A percentile compares a stretch with the other conserved stretches of the same genome.
phyloP scores from a whole-genome alignment of 805 yeast species.

The Candida parachauliodes region DNA sequence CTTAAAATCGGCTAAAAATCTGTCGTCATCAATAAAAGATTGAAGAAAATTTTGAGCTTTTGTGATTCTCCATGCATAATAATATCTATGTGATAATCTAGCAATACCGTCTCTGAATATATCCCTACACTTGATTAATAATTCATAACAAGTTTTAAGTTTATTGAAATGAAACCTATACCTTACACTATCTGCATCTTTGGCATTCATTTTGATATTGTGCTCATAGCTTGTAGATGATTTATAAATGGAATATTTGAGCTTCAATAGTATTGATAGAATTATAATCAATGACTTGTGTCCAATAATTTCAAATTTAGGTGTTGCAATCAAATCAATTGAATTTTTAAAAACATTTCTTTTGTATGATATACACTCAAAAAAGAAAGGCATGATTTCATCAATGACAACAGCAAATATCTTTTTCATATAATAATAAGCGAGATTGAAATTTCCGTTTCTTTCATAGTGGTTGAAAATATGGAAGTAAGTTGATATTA shows the following conservation, averaged over 20 bases:
- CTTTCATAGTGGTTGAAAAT: slow-evolving; percentile 39
- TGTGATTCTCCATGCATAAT: slow-evolving; percentile 65
- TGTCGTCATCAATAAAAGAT: slow-evolving; percentile 27
- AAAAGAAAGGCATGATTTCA: slow-evolving; percentile 30
- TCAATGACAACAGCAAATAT: slow-evolving; percentile 19
- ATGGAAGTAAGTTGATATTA: slow-evolving; percentile 27
- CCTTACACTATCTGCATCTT: slow-evolving; percentile 3
- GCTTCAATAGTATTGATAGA: background rate
- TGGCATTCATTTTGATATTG: slow-evolving; percentile 4
- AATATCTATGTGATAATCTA: slow-evolving; percentile 52
- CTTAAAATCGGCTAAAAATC: slow-evolving; percentile 14
- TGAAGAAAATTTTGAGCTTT: slow-evolving; percentile 50
- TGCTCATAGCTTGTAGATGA: background rate
- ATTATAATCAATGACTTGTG: slow-evolving; percentile 28
- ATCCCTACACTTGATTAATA: slow-evolving; percentile 11
- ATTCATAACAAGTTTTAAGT: slow-evolving; percentile 9
- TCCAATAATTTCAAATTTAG: slow-evolving; percentile 25
- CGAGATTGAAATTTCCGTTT: slow-evolving; percentile 20
- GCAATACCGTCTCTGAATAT: slow-evolving; percentile 22
- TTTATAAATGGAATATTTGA: background rate
- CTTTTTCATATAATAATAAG: slow-evolving; percentile 33
- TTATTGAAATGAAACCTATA: slow-evolving; percentile 9
- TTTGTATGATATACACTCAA: slow-evolving; percentile 29
- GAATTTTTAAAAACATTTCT: slow-evolving; percentile 38
- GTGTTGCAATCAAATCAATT: slow-evolving; percentile 40